Base-by-base conservation (phyloP, 495 filamentous ascomycete genomes). In the Aspergillus nidulans region DNA sequence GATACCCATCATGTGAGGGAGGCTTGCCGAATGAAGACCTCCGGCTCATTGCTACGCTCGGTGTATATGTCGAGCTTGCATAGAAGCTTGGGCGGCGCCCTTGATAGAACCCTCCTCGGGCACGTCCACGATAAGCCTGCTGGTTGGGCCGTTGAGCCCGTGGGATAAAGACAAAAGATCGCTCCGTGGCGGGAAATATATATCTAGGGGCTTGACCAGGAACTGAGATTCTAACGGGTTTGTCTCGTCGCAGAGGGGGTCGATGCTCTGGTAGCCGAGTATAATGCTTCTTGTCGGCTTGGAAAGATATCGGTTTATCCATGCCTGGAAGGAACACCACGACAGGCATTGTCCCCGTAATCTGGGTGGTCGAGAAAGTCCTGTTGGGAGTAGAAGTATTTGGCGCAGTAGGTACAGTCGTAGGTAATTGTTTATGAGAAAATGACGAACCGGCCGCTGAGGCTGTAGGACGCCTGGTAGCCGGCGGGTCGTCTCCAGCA, bases 101-200 rank as follows among this genome's bases (percentile, higher is more conserved):
- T 78, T 61, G 80, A 73, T 62, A 85, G 56, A 89, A 87, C 47
- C 86, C 82, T 25, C 87, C 85, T 60, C 88, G 83, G 30, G 79
- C 80, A 24, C 85, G 75, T 23, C 82, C 79, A 44, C 90, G 85
- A 55, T 85, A 84, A 16, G 85, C 83, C 72, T 94, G 89, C 64
- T 94, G 90, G 67, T 95, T 96, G 38, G 95, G 95, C 61, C 94
- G 82, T 69, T 95, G 80, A 15, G 94, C 92, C 62, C 94, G 81
- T 16, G 94, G 94, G 53, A 99, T 99, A 71, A 99, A 99, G 60
- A 97, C 95, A 65, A 99, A 99, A 0, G 94, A 97, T 52, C 94
- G 81, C 51, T 96, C 91, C 45, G 79, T 79, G 10, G 89, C 84
- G 6, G 94, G 94, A 69, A 92, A 96, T 39, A 97, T 92, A 67